Conservation (phyloP, 2,329 filamentous ascomycete species). For the Microdochium paspali region DNA sequence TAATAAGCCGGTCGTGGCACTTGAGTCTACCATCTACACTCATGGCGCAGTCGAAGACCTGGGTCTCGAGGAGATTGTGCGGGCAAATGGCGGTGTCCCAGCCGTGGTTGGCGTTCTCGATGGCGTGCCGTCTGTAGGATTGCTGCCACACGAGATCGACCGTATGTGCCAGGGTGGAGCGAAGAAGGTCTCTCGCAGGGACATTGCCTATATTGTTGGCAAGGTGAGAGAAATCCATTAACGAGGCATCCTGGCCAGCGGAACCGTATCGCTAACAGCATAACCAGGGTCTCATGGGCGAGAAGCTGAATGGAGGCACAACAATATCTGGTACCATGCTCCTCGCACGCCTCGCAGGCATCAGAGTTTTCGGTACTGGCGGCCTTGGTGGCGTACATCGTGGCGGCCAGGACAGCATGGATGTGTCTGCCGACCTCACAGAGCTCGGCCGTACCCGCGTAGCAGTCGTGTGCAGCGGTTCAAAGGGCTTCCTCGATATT, state of each 20-base stretch:
- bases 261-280: slow-evolving; percentile 1
- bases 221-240: slow-evolving; percentile 42
- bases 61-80: slow-evolving; percentile 71
- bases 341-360: slow-evolving; percentile 75
- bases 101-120: slow-evolving; percentile 85
- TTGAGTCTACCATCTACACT: slow-evolving; percentile 96
- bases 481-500: slow-evolving; percentile 94
- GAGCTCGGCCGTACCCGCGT: slow-evolving; percentile 86
- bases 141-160: slow-evolving; percentile 62
- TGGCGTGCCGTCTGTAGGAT: slow-evolving; percentile 73
- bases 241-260: slow-evolving; percentile 1
- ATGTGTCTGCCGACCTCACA: slow-evolving; percentile 90
- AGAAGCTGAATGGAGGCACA: slow-evolving; percentile 74
- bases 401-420: slow-evolving; percentile 77
- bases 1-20: slow-evolving; percentile 75
- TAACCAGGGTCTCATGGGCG: slow-evolving; percentile 51
- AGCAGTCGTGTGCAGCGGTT: slow-evolving; percentile 80
- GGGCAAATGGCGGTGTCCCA: slow-evolving; percentile 71
- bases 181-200: slow-evolving; percentile 77
- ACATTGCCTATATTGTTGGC: slow-evolving; percentile 74
- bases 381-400: slow-evolving; percentile 92
- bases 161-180: slow-evolving; percentile 63
- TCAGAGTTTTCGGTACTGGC: slow-evolving; percentile 88
- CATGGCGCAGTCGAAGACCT: slow-evolving; percentile 69
- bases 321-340: slow-evolving; percentile 92